Conservation (phyloP, 106 monocot genomes). For the Dioscorea dumetorum region DNA sequence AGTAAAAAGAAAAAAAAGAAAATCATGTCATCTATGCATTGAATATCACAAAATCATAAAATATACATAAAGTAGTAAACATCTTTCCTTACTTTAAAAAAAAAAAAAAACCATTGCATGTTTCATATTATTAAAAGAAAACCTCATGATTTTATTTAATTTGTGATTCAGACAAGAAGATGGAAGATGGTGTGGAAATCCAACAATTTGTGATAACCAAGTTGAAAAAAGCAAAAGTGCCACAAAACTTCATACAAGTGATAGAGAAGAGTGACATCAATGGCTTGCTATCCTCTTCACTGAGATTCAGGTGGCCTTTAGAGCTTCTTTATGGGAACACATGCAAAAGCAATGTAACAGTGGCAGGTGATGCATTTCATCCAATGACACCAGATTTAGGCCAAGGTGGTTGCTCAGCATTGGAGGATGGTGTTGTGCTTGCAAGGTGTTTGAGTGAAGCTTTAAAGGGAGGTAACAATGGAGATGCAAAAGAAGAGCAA, state of each 20-base stretch:
- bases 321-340: constrained; percentile 37
- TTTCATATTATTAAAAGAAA: background rate
- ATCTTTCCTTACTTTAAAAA: too few species aligned
- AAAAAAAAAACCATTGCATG: background rate
- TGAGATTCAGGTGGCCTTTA: constrained; percentile 47
- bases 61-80: too few species aligned
- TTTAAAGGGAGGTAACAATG: background rate
- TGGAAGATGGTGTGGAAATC: constrained; percentile 16
- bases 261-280: constrained; percentile 44
- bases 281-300: constrained; percentile 33
- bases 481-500: constrained; percentile 6
- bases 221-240: constrained; percentile 24
- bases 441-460: constrained; percentile 49
- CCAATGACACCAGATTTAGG: constrained; percentile 84
- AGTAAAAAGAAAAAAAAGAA: too few species aligned
- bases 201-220: constrained; percentile 27
- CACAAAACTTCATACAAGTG: constrained; percentile 22
- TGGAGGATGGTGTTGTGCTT: constrained; percentile 66
- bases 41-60: too few species aligned
- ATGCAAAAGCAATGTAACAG: constrained; percentile 39
- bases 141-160: background rate
- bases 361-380: constrained; percentile 78
- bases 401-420: constrained; percentile 68
- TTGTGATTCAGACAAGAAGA: constrained; percentile 21
- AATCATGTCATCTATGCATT: too few species aligned